Percentiles rank a stretch among this genome's conserved stretches.
Conservation (phyloP, 2,329 filamentous ascomycete genomes). For the Xylaria sp. region DNA sequence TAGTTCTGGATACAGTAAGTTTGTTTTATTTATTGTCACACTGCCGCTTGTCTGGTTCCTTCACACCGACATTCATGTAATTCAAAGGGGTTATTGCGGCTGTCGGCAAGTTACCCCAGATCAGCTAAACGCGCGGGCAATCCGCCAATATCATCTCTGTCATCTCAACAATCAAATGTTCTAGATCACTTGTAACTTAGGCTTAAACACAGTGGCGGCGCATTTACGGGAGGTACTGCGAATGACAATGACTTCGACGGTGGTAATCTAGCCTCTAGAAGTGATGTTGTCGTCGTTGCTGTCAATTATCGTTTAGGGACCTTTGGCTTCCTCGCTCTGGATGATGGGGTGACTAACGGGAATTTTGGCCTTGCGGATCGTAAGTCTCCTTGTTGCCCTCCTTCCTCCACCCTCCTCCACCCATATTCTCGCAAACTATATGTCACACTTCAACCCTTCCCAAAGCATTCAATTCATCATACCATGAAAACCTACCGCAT, state of each 20-base stretch:
- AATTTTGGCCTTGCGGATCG: conserved; percentile 57
- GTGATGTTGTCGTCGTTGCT: conserved; percentile 63
- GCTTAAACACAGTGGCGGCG: conserved; percentile 51
- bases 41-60: neutral
- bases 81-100: neutral
- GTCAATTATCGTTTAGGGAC: conserved; percentile 67
- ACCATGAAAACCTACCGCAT: no score
- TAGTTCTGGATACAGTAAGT: conserved; percentile 30
- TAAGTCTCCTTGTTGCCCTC: neutral
- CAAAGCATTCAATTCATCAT: no score
- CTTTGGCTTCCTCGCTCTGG: conserved; percentile 62
- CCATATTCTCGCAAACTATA: no score
- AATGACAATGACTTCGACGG: conserved; percentile 53
- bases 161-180: neutral
- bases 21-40: neutral
- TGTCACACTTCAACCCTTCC: no score
- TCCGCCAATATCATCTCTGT: neutral
- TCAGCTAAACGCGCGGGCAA: neutral
- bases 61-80: neutral
- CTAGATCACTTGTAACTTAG: neutral
- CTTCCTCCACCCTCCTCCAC: neutral
- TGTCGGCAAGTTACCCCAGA: neutral
- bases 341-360: conserved; percentile 52
- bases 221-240: conserved; percentile 56
- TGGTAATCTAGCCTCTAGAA: conserved; percentile 61